Evolutionary conservation across 805 yeast species (phyloP).

Genomic region (Wickerhamiella occidentalis): DNA sequence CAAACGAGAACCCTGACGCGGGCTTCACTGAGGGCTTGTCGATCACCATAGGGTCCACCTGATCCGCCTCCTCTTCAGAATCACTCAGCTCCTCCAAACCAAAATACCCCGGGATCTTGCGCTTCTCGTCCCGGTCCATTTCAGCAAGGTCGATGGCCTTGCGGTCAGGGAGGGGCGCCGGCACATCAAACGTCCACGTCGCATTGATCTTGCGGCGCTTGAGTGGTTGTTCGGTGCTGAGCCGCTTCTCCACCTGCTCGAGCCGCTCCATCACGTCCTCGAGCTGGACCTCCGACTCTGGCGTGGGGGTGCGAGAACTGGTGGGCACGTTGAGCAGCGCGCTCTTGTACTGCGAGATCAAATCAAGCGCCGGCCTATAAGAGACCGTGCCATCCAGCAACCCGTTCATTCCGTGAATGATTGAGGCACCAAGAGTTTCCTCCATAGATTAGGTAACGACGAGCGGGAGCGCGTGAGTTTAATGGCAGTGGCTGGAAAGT

Average conservation of each 20-base stretch:
- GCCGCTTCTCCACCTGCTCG: neutral
- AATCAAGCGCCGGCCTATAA: slow-evolving; percentile 5
- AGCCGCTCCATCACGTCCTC: neutral
- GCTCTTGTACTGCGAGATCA: slow-evolving; percentile 3
- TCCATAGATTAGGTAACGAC: neutral
- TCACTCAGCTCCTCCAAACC: neutral
- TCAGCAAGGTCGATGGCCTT: neutral
- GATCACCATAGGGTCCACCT: no score
- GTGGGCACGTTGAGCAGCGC: slow-evolving; percentile 4
- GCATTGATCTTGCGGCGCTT: neutral
- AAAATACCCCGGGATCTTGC: neutral
- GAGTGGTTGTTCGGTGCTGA: neutral
- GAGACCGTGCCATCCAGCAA: neutral
- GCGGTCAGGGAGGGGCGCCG: neutral
- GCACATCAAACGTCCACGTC: neutral
- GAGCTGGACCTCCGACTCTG: neutral
- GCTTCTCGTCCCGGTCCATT: neutral
- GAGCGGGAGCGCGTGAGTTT: no score
- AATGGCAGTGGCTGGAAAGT: no score
- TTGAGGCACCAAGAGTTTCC: slow-evolving; percentile 3
- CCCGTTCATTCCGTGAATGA: slow-evolving; percentile 3
- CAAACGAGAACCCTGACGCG: slow-evolving; percentile 5
- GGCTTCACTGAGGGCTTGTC: no score
- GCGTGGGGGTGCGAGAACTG: neutral
- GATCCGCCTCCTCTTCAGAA: neutral